phyloP scores from a whole-genome alignment of 805 yeast genomes.

The Suhomyces emberorum region DNA sequence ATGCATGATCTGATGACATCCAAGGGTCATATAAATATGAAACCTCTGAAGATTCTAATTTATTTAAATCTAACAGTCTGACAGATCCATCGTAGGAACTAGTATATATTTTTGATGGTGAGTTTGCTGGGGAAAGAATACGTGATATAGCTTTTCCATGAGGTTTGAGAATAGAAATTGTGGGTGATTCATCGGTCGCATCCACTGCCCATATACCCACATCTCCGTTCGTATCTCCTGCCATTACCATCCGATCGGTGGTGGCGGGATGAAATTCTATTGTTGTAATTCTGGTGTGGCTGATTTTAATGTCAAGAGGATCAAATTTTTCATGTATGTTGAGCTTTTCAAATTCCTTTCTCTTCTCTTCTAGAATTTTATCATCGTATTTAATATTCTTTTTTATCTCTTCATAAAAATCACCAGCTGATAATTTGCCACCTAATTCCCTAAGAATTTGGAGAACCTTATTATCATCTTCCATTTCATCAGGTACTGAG shows the following conservation, averaged over 20 bases:
- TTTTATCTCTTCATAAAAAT: conserved; percentile 55
- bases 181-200: conserved; percentile 41
- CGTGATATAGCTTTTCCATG: conserved; percentile 75
- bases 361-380: conserved; percentile 42
- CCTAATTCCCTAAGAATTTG: conserved; percentile 39
- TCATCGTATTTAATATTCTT: conserved; percentile 21
- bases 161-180: conserved; percentile 62
- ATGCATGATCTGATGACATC: conserved; percentile 35
- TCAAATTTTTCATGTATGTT: conserved; percentile 53
- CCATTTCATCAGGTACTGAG: conserved; percentile 6
- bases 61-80: conserved; percentile 64
- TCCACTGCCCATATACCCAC: conserved; percentile 86
- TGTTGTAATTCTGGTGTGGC: conserved; percentile 69
- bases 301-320: conserved; percentile 69
- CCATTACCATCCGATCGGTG: conserved; percentile 61
- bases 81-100: conserved; percentile 88
- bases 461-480: conserved; percentile 22
- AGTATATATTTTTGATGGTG: conserved; percentile 57
- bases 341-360: conserved; percentile 54
- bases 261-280: conserved; percentile 73
- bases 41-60: conserved; percentile 54
- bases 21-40: conserved; percentile 46
- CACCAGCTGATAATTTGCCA: conserved; percentile 62
- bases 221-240: conserved; percentile 87
- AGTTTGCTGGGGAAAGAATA: conserved; percentile 49